Evolutionary conservation across 306 rosid species (phyloP).

Genomic region (Gastrolobium bilobum): DNA sequence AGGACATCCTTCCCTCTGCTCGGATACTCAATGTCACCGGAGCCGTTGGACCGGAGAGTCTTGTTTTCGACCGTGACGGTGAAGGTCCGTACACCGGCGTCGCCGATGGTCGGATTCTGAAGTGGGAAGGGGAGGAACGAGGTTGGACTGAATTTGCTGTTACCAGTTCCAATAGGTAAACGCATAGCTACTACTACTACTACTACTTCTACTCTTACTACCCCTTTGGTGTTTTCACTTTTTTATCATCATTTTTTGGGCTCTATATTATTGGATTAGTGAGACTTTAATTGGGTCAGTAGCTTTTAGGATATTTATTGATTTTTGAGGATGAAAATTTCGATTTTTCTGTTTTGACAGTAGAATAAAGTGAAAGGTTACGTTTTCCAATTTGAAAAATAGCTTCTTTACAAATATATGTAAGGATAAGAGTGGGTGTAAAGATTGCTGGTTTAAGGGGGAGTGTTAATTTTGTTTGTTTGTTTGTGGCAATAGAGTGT

Average conservation of each 20-base stretch:
- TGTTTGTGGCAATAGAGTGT: no score
- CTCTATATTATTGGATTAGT: background rate
- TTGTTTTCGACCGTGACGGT: slow-evolving; percentile 73
- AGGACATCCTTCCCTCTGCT: slow-evolving; percentile 65
- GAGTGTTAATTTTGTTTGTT: no score
- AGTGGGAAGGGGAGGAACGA: slow-evolving; percentile 68
- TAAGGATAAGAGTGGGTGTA: no score
- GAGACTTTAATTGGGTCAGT: slow-evolving; percentile 8
- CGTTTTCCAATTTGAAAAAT: no score
- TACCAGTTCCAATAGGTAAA: slow-evolving; percentile 76
- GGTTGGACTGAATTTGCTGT: slow-evolving; percentile 86
- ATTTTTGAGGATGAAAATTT: background rate
- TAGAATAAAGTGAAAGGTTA: background rate
- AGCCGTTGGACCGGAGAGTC: slow-evolving; percentile 92
- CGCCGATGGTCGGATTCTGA: slow-evolving; percentile 90
- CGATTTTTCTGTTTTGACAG: background rate
- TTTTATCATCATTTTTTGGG: background rate
- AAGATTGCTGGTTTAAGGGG: no score
- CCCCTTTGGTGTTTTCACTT: background rate
- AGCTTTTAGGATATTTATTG: background rate
- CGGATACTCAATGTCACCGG: slow-evolving; percentile 55
- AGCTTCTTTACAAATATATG: no score
- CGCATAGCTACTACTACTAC: background rate
- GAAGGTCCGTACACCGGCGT: slow-evolving; percentile 92
- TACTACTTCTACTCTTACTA: background rate